Evolutionary conservation across 208 protist species (phyloP).

Genomic region (Novymonas esmeraldas): DNA sequence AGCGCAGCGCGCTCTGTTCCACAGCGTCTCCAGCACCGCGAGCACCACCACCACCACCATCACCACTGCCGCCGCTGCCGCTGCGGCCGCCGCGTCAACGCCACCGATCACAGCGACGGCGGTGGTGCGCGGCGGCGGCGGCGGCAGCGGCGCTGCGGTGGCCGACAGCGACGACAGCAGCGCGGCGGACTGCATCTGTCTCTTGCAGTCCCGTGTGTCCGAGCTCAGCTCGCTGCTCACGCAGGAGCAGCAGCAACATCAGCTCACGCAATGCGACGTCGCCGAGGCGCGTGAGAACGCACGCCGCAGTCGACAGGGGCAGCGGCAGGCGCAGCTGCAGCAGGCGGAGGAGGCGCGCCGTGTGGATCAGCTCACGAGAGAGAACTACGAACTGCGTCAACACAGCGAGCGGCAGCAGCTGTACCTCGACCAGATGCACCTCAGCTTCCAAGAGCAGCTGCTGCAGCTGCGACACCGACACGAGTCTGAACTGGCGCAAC

Average conservation of each 20-base stretch:
- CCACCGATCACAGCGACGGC: too few relatives aligned
- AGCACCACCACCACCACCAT: neutral
- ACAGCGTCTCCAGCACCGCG: constrained; percentile 21
- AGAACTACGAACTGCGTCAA: constrained; percentile 33
- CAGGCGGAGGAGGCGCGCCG: constrained; percentile 37
- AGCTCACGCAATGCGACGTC: constrained; percentile 27
- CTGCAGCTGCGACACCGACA: constrained; percentile 21
- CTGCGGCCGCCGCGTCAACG: neutral
- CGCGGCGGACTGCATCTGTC: constrained; percentile 28
- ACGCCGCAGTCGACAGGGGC: constrained; percentile 26
- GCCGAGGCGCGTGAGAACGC: constrained; percentile 30
- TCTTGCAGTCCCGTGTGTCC: constrained; percentile 30
- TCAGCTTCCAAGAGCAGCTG: constrained; percentile 20
- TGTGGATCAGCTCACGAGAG: constrained; percentile 16
- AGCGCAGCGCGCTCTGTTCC: constrained; percentile 37
- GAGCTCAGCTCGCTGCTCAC: constrained; percentile 29
- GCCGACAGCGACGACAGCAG: neutral
- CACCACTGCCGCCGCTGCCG: neutral
- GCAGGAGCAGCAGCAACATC: constrained; percentile 34
- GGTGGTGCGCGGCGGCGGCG: neutral
- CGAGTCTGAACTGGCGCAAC: constrained; percentile 18
- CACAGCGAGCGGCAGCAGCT: constrained; percentile 27
- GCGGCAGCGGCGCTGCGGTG: neutral
- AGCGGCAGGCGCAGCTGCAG: constrained; percentile 29
- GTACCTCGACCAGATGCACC: constrained; percentile 26